Conservation (phyloP, 345 rosid genomes). For the Clausena lansium region DNA sequence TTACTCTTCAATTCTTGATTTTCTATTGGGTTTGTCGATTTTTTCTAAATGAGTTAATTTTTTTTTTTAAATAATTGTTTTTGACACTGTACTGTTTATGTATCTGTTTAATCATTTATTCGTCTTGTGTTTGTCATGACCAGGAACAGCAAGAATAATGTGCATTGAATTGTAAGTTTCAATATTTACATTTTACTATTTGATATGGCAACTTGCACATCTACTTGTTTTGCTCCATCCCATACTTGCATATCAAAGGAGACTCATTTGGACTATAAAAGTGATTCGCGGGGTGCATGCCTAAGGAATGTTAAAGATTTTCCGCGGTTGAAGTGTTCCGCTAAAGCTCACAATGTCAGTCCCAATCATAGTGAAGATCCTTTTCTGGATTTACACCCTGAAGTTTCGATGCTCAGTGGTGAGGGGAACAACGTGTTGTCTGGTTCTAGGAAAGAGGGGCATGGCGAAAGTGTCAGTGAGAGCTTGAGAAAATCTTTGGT, state of each 20-base stretch:
- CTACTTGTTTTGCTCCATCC: slow-evolving; percentile 1
- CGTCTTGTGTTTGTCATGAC: not conserved
- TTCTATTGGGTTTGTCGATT: not conserved
- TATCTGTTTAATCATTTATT: not conserved
- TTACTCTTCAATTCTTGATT: not conserved
- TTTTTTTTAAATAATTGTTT: not conserved
- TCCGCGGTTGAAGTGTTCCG: slow-evolving; percentile 37
- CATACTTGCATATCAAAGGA: not conserved
- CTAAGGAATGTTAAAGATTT: slow-evolving; percentile 32
- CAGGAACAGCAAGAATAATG: not conserved
- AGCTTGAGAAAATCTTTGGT: slow-evolving; percentile 39
- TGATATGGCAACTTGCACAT: slow-evolving; percentile 9
- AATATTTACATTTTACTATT: not conserved
- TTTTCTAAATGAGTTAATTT: not conserved
- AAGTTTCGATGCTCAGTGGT: slow-evolving; percentile 81
- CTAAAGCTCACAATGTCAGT: slow-evolving; percentile 49
- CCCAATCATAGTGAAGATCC: slow-evolving; percentile 55
- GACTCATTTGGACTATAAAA: slow-evolving; percentile 30
- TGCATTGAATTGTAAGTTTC: slow-evolving; percentile 10
- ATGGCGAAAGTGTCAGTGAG: slow-evolving; percentile 40
- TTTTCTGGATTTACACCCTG: slow-evolving; percentile 79
- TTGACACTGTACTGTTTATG: not conserved
- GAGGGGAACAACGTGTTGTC: slow-evolving; percentile 39
- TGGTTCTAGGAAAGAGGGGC: slow-evolving; percentile 48
- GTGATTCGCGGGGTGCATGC: slow-evolving; percentile 27